Conservation (phyloP, 1,139 yeast genomes). For the Torulaspora pretoriensis region DNA sequence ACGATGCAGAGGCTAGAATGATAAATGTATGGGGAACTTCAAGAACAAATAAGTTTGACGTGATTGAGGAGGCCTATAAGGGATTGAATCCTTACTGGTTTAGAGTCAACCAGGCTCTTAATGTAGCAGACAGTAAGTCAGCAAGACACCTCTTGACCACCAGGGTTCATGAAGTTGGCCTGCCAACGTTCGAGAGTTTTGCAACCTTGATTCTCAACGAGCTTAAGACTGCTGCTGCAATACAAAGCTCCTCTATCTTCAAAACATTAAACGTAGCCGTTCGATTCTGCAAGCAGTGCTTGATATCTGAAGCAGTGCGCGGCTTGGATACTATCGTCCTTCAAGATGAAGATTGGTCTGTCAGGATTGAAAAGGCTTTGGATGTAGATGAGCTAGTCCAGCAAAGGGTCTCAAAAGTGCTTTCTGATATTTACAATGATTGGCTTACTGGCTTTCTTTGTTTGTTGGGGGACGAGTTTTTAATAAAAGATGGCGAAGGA, state of each 20-base stretch:
- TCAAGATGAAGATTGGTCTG: slow-evolving; percentile 71
- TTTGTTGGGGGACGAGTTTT: slow-evolving; percentile 40
- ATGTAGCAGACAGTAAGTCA: slow-evolving; percentile 40
- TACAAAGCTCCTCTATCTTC: slow-evolving; percentile 32
- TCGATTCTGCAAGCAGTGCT: slow-evolving; percentile 48
- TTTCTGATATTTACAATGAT: slow-evolving; percentile 21
- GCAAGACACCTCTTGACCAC: slow-evolving; percentile 45
- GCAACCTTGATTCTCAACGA: slow-evolving; percentile 37
- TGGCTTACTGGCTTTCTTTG: slow-evolving; percentile 28
- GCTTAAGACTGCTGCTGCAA: slow-evolving; percentile 25
- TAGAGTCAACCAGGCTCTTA: slow-evolving; percentile 42
- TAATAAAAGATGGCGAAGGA: slow-evolving; percentile 23
- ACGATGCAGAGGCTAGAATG: slow-evolving; percentile 63
- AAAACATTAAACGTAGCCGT: slow-evolving; percentile 43
- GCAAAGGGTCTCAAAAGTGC: slow-evolving; percentile 33
- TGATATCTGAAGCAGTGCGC: slow-evolving; percentile 61
- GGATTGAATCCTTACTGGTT: slow-evolving; percentile 77
- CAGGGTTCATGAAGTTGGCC: slow-evolving; percentile 37
- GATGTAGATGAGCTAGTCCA: slow-evolving; percentile 57
- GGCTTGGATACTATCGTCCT: slow-evolving; percentile 54
- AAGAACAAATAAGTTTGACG: slow-evolving; percentile 58
- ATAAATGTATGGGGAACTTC: slow-evolving; percentile 65
- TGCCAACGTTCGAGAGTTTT: slow-evolving; percentile 44
- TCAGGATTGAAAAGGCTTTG: slow-evolving; percentile 66
- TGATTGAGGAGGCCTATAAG: slow-evolving; percentile 72